These are phyloP conservation scores for Aristolochia fimbriata DNA, from an alignment of 164 flowering plant species.

Conservation along the genomic window DNA sequence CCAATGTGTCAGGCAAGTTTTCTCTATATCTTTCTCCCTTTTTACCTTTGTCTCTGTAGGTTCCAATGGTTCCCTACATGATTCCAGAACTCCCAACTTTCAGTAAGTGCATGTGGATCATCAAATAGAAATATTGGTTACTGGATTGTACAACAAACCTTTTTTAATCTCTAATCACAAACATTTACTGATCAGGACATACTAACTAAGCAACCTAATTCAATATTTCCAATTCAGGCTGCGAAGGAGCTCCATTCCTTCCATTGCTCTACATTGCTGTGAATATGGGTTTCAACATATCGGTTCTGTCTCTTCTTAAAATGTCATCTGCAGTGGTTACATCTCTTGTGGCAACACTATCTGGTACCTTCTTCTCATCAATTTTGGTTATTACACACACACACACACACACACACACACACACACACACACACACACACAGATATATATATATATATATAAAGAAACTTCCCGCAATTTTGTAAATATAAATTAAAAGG, in stretches of 20 bases:
- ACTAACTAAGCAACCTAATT: background rate
- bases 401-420: too few species aligned
- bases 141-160: background rate
- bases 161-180: background rate
- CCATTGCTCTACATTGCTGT: constrained; percentile 57
- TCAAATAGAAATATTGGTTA: background rate
- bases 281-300: constrained; percentile 74
- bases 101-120: background rate
- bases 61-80: background rate
- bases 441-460: too few species aligned
- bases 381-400: too few species aligned
- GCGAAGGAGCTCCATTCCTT: constrained; percentile 72
- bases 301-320: constrained; percentile 57
- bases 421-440: too few species aligned
- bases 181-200: too few species aligned
- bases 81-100: background rate
- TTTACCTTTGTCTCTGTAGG: background rate
- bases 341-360: constrained; percentile 51
- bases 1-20: constrained; percentile 31
- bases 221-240: constrained; percentile 30
- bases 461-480: too few species aligned
- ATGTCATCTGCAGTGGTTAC: constrained; percentile 69
- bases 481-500: too few species aligned
- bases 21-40: background rate
- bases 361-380: constrained; percentile 37